These are phyloP conservation scores for Cyclotella choctawhatcheeana DNA, from an alignment of 108 stramenopile species.

Conservation along the genomic window DNA sequence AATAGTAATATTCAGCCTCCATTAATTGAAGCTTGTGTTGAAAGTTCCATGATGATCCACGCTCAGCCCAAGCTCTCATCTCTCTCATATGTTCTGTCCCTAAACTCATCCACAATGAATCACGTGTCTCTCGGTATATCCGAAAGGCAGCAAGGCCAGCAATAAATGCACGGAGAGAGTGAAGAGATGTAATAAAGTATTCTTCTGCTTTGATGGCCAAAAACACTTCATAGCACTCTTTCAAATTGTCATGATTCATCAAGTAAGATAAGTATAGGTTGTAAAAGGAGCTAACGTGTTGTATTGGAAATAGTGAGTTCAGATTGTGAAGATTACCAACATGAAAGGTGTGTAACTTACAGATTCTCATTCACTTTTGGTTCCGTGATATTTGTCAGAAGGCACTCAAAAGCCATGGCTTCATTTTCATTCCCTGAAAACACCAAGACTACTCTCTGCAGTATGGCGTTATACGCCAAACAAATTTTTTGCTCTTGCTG, in stretches of 20 bases:
- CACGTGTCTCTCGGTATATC: slow-evolving; percentile 6
- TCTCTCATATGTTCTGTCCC: background rate
- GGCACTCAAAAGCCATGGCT: too few species aligned
- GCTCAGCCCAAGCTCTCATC: slow-evolving; percentile 13
- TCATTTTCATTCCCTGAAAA: too few species aligned
- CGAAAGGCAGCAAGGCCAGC: slow-evolving; percentile 15
- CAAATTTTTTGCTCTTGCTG: background rate
- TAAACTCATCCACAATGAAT: background rate
- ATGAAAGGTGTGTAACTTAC: background rate
- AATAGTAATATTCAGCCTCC: slow-evolving; percentile 25
- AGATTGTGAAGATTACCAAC: background rate
- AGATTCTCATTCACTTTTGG: background rate
- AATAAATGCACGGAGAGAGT: background rate
- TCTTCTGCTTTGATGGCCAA: background rate
- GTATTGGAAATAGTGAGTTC: background rate
- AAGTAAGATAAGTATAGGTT: background rate
- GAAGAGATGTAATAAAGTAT: background rate
- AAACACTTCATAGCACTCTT: background rate
- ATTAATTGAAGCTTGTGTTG: slow-evolving; percentile 17
- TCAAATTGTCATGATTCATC: background rate
- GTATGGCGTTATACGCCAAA: background rate
- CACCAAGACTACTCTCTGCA: too few species aligned
- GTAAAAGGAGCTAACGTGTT: background rate
- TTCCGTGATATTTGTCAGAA: too few species aligned
- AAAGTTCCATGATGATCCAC: slow-evolving; percentile 23